Evolutionary conservation across 441 rosid genomes (phyloP).

Genomic region (Populus hybrid): DNA sequence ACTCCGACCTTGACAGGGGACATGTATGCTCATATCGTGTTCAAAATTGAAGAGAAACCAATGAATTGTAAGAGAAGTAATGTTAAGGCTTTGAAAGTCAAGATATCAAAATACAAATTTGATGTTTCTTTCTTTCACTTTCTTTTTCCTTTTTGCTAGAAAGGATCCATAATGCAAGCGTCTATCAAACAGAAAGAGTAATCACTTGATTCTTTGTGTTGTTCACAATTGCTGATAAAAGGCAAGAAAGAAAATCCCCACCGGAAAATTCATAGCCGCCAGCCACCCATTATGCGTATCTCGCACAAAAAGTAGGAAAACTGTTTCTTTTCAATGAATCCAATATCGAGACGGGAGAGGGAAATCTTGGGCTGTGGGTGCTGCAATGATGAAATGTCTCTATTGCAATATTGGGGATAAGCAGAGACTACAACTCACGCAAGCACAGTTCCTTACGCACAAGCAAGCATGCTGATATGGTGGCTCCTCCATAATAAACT

Average conservation of each 20-base stretch:
- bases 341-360: neutral
- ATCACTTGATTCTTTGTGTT: neutral
- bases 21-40: no score
- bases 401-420: neutral
- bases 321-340: neutral
- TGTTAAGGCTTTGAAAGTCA: neutral
- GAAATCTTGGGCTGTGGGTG: neutral
- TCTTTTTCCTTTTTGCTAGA: neutral
- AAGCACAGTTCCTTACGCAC: neutral
- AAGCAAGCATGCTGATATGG: neutral
- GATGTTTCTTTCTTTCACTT: neutral
- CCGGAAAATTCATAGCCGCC: neutral
- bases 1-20: no score
- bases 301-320: neutral
- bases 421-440: neutral
- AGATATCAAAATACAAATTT: neutral
- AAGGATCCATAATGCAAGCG: neutral
- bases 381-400: conserved; percentile 12
- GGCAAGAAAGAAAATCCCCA: neutral
- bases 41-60: no score
- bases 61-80: no score
- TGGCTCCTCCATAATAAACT: neutral
- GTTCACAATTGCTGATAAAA: neutral
- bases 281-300: neutral
- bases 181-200: neutral